phyloP scores from a whole-genome alignment of 2,329 filamentous ascomycete species.

The Aspergillus sp. region DNA sequence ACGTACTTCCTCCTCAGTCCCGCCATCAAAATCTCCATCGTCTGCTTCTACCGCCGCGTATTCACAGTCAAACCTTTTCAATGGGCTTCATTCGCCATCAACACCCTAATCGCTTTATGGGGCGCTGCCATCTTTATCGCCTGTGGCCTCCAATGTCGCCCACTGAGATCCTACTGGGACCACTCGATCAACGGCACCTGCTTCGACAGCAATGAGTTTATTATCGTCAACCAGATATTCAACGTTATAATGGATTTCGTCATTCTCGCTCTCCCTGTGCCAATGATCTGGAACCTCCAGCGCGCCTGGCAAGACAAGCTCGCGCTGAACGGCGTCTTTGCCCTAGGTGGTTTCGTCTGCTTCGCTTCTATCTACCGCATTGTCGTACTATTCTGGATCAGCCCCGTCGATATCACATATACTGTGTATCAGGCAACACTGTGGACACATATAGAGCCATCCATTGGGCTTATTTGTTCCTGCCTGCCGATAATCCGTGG shows the following conservation, averaged over 20 bases:
- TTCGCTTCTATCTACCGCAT: conserved; percentile 39
- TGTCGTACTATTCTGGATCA: conserved; percentile 35
- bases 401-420: conserved; percentile 29
- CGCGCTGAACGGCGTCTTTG: conserved; percentile 33
- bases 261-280: conserved; percentile 31
- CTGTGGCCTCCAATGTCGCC: conserved; percentile 33
- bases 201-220: conserved; percentile 27
- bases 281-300: conserved; percentile 36
- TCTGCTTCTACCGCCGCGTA: conserved; percentile 37
- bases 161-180: conserved; percentile 33
- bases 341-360: conserved; percentile 33
- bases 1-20: conserved; percentile 35
- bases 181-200: conserved; percentile 25
- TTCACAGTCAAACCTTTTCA: conserved; percentile 33
- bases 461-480: conserved; percentile 35
- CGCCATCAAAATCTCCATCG: conserved; percentile 33
- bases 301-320: conserved; percentile 37
- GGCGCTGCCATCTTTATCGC: conserved; percentile 31
- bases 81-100: conserved; percentile 24
- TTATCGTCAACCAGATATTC: conserved; percentile 36
- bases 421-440: conserved; percentile 35
- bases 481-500: conserved; percentile 37
- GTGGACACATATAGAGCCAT: conserved; percentile 38
- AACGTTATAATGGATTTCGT: conserved; percentile 36
- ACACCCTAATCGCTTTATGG: conserved; percentile 30